Evolutionary conservation across 192 early-diverging fungal species (phyloP).

Genomic region (Mycoemilia scoparia): DNA sequence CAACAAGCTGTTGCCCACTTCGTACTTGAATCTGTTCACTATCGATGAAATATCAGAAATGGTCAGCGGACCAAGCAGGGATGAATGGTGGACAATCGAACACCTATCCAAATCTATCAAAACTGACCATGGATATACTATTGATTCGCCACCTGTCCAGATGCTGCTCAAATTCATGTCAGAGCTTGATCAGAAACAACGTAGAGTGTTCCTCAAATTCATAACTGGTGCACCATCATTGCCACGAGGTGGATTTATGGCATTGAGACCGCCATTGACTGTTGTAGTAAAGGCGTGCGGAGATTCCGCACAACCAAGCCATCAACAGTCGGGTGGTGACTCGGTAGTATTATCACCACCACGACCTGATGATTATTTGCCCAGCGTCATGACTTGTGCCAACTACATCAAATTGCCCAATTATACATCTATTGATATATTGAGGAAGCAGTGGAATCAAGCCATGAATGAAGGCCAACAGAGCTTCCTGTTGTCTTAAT

Average conservation of each 20-base stretch:
- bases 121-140: constrained; percentile 69
- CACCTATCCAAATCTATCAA: constrained; percentile 52
- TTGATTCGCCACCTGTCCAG: constrained; percentile 45
- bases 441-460: constrained; percentile 41
- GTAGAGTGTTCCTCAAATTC: constrained; percentile 67
- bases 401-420: constrained; percentile 88
- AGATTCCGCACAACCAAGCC: constrained; percentile 3
- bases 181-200: constrained; percentile 34
- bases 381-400: constrained; percentile 91
- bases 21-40: constrained; percentile 48
- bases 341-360: no score
- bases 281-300: constrained; percentile 66
- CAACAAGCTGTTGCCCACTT: constrained; percentile 54
- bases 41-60: constrained; percentile 50
- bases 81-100: constrained; percentile 60
- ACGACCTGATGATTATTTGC: constrained; percentile 59
- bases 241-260: constrained; percentile 78
- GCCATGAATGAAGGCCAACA: constrained; percentile 76
- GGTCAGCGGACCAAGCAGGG: constrained; percentile 39
- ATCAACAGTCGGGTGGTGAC: no score
- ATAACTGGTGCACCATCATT: constrained; percentile 77
- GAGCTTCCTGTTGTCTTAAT: constrained; percentile 47
- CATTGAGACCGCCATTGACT: constrained; percentile 62
- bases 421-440: constrained; percentile 44
- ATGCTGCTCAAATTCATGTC: constrained; percentile 51